These are phyloP conservation scores for Pleurostoma richardsiae DNA, from an alignment of 2,329 filamentous ascomycete species.

Conservation along the genomic window DNA sequence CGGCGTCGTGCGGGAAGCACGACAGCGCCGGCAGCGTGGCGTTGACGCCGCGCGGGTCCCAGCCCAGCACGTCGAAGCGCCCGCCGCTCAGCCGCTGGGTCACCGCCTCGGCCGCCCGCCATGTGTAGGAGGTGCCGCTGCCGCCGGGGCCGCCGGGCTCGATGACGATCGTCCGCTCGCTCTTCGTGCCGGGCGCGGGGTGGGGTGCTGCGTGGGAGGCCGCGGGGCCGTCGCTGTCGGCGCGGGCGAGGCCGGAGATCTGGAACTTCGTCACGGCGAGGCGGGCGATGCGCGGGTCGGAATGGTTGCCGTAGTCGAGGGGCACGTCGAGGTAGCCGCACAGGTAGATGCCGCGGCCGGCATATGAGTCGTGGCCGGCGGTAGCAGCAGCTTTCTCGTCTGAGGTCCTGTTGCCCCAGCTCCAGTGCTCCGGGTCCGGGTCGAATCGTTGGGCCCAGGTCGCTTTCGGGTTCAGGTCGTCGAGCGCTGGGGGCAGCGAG, in stretches of 20 bases:
- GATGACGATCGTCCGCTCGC: slow-evolving; percentile 40
- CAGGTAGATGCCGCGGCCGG: slow-evolving; percentile 37
- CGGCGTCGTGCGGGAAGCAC: slow-evolving; percentile 39
- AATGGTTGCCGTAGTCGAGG: slow-evolving; percentile 39
- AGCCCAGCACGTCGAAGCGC: slow-evolving; percentile 43
- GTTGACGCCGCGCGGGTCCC: slow-evolving; percentile 50
- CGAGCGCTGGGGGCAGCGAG: slow-evolving; percentile 33
- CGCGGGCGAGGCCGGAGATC: slow-evolving; percentile 34
- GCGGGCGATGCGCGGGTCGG: slow-evolving; percentile 35
- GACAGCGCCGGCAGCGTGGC: slow-evolving; percentile 35
- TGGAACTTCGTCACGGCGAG: slow-evolving; percentile 45
- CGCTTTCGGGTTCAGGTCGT: slow-evolving; percentile 26
- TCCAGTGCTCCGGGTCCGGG: slow-evolving; percentile 38
- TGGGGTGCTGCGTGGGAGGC: not conserved
- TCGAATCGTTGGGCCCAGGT: slow-evolving; percentile 38
- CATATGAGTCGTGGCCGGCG: slow-evolving; percentile 21
- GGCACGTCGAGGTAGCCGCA: slow-evolving; percentile 44
- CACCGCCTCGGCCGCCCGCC: slow-evolving; percentile 28
- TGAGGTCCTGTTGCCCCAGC: slow-evolving; percentile 29
- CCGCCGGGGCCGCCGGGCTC: slow-evolving; percentile 47
- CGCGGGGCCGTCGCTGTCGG: not conserved
- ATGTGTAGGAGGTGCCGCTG: slow-evolving; percentile 36
- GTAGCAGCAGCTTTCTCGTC: slow-evolving; percentile 1
- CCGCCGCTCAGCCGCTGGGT: slow-evolving; percentile 35
- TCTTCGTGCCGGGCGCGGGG: slow-evolving; percentile 25